Conservation (phyloP, 352 stramenopile genomes). For the Pythium plurisporium region DNA sequence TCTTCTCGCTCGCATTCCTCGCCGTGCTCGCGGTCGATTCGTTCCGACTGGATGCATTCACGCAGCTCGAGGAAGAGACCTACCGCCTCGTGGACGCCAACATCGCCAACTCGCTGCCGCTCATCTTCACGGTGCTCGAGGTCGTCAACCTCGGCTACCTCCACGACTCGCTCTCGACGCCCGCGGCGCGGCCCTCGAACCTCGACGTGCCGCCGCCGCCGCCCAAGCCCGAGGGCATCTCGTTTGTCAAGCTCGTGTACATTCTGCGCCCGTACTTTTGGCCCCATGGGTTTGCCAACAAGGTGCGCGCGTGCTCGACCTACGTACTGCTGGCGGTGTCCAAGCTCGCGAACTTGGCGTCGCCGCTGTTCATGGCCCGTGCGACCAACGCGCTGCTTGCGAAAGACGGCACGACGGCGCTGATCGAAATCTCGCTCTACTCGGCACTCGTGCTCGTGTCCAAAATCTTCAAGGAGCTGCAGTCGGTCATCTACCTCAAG, state of each 20-base stretch:
- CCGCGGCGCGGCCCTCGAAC: slow-evolving; percentile 24
- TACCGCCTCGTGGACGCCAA: slow-evolving; percentile 61
- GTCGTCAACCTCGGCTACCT: slow-evolving; percentile 74
- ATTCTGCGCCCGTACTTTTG: slow-evolving; percentile 88
- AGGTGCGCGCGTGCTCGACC: slow-evolving; percentile 83
- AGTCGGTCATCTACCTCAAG: slow-evolving; percentile 92
- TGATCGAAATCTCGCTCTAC: slow-evolving; percentile 74
- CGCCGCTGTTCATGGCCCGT: slow-evolving; percentile 91
- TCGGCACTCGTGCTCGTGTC: slow-evolving; percentile 77
- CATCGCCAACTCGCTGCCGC: slow-evolving; percentile 73
- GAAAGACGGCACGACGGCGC: slow-evolving; percentile 40
- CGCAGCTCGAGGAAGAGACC: slow-evolving; percentile 43
- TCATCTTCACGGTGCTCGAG: slow-evolving; percentile 84
- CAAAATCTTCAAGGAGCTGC: slow-evolving; percentile 93
- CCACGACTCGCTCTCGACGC: slow-evolving; percentile 44
- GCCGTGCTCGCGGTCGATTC: slow-evolving; percentile 63
- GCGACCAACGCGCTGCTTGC: slow-evolving; percentile 90
- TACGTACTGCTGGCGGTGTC: slow-evolving; percentile 91
- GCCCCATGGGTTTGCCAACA: slow-evolving; percentile 67
- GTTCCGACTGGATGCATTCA: slow-evolving; percentile 68
- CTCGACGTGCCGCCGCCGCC: slow-evolving; percentile 19
- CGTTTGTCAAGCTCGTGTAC: slow-evolving; percentile 79
- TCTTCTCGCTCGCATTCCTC: slow-evolving; percentile 53
- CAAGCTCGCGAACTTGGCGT: slow-evolving; percentile 91
- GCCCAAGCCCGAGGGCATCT: slow-evolving; percentile 50